phyloP scores from a whole-genome alignment of 148 eudicot species.

The Persicaria tinctoria region DNA sequence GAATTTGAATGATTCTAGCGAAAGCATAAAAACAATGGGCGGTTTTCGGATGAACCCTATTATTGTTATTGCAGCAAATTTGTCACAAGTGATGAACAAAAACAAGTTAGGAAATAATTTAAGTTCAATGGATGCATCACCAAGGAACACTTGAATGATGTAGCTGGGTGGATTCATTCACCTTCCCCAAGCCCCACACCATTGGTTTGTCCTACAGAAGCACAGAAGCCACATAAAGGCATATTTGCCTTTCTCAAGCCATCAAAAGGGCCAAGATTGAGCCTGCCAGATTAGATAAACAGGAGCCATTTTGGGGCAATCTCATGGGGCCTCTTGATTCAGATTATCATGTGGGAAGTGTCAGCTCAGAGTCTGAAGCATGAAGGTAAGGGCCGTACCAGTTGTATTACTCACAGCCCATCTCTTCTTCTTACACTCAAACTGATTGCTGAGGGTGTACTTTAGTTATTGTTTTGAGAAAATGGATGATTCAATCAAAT shows the following conservation, averaged over 20 bases:
- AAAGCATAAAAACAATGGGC: background rate
- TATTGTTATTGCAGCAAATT: background rate
- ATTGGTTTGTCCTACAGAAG: background rate
- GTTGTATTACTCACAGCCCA: slow-evolving; percentile 4
- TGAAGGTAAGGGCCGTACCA: slow-evolving; percentile 4
- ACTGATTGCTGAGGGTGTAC: background rate
- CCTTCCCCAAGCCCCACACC: background rate
- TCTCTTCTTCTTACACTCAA: background rate
- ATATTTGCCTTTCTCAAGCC: slow-evolving; percentile 1
- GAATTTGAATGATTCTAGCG: too few relatives aligned
- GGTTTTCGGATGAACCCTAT: background rate
- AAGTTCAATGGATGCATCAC: background rate
- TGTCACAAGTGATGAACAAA: background rate
- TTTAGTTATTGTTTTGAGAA: too few relatives aligned
- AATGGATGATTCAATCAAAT: too few relatives aligned
- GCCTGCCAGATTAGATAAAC: background rate
- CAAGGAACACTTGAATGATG: background rate
- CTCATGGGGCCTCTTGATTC: background rate
- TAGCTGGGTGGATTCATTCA: background rate
- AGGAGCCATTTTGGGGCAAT: slow-evolving; percentile 1
- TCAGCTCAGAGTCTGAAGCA: slow-evolving; percentile 1
- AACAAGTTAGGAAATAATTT: background rate
- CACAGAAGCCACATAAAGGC: background rate
- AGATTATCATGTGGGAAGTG: slow-evolving; percentile 4
- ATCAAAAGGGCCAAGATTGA: background rate